Evolutionary conservation across 192 early-diverging fungal genomes (phyloP).

Genomic region (Phycomyces nitens): DNA sequence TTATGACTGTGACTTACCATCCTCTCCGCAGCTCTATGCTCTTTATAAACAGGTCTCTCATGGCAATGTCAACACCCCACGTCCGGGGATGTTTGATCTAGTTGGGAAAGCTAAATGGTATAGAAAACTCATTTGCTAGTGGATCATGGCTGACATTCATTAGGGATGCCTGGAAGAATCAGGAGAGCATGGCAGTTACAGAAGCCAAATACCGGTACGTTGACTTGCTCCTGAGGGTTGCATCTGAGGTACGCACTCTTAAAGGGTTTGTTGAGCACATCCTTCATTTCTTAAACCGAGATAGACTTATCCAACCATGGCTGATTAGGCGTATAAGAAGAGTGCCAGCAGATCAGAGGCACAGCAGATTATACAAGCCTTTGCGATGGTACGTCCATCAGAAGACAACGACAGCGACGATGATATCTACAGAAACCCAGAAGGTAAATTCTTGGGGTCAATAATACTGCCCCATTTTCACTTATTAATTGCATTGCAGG

Average conservation of each 20-base stretch:
- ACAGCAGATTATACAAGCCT: constrained; percentile 29
- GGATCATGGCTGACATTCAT: neutral
- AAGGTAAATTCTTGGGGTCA: neutral
- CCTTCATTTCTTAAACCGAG: too few relatives aligned
- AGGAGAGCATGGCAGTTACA: constrained; percentile 42
- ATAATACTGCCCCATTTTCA: neutral
- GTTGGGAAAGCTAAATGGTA: constrained; percentile 47
- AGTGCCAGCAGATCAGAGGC: constrained; percentile 22
- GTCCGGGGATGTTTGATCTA: constrained; percentile 45
- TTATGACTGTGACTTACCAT: neutral
- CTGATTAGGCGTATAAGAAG: constrained; percentile 20
- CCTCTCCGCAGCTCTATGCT: constrained; percentile 38
- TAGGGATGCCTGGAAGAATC: constrained; percentile 42
- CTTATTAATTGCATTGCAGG: neutral
- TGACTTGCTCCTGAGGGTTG: constrained; percentile 24
- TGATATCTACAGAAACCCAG: neutral
- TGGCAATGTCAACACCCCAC: constrained; percentile 35
- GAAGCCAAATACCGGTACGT: constrained; percentile 39
- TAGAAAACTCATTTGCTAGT: neutral
- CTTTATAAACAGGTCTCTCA: constrained; percentile 47
- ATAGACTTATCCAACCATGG: neutral
- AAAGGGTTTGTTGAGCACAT: too few relatives aligned
- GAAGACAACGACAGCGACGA: constrained; percentile 20
- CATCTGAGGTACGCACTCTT: constrained; percentile 18
- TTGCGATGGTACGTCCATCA: constrained; percentile 20